phyloP scores from a whole-genome alignment of 2,329 filamentous ascomycete genomes.

The Alternaria tenuissima region DNA sequence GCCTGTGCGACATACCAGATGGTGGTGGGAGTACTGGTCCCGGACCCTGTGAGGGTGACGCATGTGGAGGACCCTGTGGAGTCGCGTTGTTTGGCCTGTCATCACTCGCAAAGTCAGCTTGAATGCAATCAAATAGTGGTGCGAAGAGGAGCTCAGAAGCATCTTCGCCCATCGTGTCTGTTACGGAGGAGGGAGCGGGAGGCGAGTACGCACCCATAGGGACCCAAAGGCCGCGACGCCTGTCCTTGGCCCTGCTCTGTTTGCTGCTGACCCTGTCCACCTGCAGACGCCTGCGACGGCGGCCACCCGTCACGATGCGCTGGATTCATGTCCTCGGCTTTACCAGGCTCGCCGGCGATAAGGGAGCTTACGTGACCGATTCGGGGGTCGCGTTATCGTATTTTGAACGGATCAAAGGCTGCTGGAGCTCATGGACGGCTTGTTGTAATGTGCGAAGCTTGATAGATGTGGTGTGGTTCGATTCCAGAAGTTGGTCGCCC shows the following conservation, averaged over 20 bases:
- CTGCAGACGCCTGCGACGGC: conserved; percentile 55
- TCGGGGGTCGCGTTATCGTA: conserved; percentile 27
- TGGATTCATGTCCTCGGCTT: conserved; percentile 51
- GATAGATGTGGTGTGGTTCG: conserved; percentile 23
- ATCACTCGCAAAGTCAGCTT: conserved; percentile 28
- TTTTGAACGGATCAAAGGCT: conserved; percentile 14
- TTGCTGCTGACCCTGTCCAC: conserved; percentile 56
- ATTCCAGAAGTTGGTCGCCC: conserved; percentile 26
- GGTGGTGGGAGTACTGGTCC: conserved; percentile 52
- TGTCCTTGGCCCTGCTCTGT: conserved; percentile 47
- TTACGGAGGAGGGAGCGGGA: conserved; percentile 9
- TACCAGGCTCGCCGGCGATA: conserved; percentile 40
- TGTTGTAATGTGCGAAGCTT: conserved; percentile 9
- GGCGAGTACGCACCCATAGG: conserved; percentile 46
- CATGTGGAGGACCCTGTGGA: conserved; percentile 44
- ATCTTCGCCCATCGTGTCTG: conserved; percentile 28
- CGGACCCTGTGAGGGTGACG: conserved; percentile 47
- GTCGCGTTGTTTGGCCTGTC: conserved; percentile 43
- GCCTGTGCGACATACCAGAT: conserved; percentile 42
- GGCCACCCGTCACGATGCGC: conserved; percentile 53
- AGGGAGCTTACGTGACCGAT: conserved; percentile 24
- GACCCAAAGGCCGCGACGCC: conserved; percentile 43
- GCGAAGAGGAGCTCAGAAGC: conserved; percentile 20
- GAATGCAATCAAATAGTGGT: conserved; percentile 18
- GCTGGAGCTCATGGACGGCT: conserved; percentile 35